Conservation (phyloP, 2,329 filamentous ascomycete species). For the Calonectria honghensis region DNA sequence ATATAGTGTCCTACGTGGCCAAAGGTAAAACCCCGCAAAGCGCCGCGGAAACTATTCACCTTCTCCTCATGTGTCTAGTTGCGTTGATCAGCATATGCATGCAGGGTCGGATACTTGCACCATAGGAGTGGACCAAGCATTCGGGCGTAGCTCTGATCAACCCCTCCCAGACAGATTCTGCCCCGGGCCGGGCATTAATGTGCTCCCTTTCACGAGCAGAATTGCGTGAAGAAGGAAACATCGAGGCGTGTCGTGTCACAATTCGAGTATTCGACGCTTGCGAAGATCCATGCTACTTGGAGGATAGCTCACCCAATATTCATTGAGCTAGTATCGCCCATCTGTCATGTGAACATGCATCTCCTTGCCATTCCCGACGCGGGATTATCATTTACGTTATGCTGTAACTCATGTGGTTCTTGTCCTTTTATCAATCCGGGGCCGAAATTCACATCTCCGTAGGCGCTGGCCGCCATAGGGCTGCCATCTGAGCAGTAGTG, state of each 20-base stretch:
- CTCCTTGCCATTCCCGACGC: conserved; percentile 2
- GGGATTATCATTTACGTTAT: conserved; percentile 19
- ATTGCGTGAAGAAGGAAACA: neutral
- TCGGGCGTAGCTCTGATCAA: neutral
- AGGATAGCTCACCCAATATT: neutral
- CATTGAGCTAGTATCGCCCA: neutral
- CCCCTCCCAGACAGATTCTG: neutral
- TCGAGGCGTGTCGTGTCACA: conserved; percentile 6
- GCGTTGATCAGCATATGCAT: conserved; percentile 24
- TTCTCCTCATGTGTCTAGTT: neutral
- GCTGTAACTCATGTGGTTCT: too few species aligned
- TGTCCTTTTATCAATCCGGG: neutral
- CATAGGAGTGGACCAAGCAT: conserved; percentile 9
- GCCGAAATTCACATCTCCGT: neutral
- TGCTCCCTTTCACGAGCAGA: neutral
- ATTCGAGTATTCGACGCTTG: neutral
- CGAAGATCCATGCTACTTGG: conserved; percentile 20
- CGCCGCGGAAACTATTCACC: neutral
- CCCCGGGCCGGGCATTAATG: neutral
- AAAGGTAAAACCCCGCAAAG: neutral
- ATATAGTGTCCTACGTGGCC: neutral
- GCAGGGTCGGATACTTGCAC: neutral
- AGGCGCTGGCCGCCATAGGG: neutral
- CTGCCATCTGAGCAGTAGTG: conserved; percentile 4
- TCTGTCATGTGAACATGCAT: conserved; percentile 17